phyloP scores from a whole-genome alignment of 2,329 filamentous ascomycete species.

The Huntiella decipiens region DNA sequence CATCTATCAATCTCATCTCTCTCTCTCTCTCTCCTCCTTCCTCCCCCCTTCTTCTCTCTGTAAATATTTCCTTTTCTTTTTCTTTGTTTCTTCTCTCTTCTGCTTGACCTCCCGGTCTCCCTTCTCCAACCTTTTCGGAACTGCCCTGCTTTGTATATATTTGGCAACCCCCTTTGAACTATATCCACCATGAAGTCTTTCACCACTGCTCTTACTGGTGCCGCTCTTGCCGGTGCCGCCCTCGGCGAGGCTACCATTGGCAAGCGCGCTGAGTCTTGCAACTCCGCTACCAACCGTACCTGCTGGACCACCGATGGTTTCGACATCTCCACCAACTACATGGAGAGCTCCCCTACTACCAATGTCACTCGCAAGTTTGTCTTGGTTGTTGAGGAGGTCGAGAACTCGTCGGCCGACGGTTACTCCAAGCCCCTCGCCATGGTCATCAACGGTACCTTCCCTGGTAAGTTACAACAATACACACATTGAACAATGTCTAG shows the following conservation, averaged over 20 bases:
- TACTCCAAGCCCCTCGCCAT: constrained; percentile 13
- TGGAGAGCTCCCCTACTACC: constrained; percentile 18
- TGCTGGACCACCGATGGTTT: constrained; percentile 17
- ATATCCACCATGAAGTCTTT: constrained; percentile 10
- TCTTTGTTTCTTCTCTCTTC: neutral
- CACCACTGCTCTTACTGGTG: constrained; percentile 3
- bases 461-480: constrained; percentile 10
- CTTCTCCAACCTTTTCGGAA: neutral
- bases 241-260: constrained; percentile 11
- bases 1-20: constrained; percentile 8
- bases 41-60: constrained; percentile 6
- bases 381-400: constrained; percentile 12
- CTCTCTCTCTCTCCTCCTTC: constrained; percentile 9
- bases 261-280: constrained; percentile 12
- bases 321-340: constrained; percentile 16
- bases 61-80: neutral
- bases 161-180: constrained; percentile 3
- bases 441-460: constrained; percentile 14
- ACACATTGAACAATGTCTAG: neutral
- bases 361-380: constrained; percentile 13
- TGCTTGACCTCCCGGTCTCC: neutral
- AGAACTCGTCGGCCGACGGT: constrained; percentile 12
- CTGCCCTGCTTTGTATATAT: neutral
- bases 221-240: constrained; percentile 5
- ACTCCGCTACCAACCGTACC: constrained; percentile 13